Evolutionary conservation across 768 basidiomycete genomes (phyloP).

Genomic region (Calocybe gangraenosa): DNA sequence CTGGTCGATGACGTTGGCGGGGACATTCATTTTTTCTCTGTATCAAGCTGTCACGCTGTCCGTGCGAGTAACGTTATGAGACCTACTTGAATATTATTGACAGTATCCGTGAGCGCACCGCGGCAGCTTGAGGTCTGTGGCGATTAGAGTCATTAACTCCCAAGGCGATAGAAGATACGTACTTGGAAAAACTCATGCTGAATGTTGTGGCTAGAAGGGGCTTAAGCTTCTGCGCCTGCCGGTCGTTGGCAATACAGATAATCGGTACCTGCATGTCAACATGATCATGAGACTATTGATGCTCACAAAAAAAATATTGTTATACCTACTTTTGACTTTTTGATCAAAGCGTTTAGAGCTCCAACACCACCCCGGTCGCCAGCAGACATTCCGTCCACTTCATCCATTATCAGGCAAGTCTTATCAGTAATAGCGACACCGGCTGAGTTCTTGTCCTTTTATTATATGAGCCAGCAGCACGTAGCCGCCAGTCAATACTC

Average conservation of each 20-base stretch:
- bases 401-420: conserved; percentile 96
- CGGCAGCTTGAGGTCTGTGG: conserved; percentile 66
- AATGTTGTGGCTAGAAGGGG: conserved; percentile 73
- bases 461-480: conserved; percentile 9
- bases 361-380: conserved; percentile 97
- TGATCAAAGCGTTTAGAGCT: conserved; percentile 86
- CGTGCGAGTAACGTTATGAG: neutral
- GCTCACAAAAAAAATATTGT: neutral
- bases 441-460: conserved; percentile 59
- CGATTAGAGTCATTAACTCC: conserved; percentile 6
- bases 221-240: conserved; percentile 83
- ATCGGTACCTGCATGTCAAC: conserved; percentile 73
- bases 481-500: conserved; percentile 11
- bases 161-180: conserved; percentile 16
- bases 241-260: conserved; percentile 96
- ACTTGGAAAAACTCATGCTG: conserved; percentile 77
- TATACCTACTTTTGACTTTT: conserved; percentile 73
- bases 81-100: conserved; percentile 87
- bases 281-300: neutral
- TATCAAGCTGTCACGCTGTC: neutral
- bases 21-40: conserved; percentile 93
- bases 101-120: conserved; percentile 83
- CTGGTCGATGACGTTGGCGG: conserved; percentile 88
- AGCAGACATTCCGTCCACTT: conserved; percentile 98
- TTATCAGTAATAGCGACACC: conserved; percentile 75